A percentile compares a stretch with the other conserved stretches of the same genome.
Conservation (phyloP, 192 early-diverging fungal genomes). For the Ambispora gerdemannii region DNA sequence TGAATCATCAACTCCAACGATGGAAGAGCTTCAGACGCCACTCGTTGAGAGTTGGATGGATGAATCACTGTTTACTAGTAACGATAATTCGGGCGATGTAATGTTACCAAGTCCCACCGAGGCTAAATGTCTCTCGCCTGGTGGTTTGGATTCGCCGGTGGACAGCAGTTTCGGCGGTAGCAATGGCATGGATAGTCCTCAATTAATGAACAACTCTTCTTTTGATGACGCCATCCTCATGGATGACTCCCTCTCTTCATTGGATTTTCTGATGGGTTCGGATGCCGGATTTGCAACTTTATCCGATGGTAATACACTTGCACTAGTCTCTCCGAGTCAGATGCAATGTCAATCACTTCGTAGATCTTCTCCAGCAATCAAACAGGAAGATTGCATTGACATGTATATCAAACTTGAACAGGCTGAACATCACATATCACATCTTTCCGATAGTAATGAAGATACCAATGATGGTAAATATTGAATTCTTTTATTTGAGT, state of each 20-base stretch:
- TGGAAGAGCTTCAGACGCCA: constrained; percentile 3
- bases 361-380: background rate
- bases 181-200: constrained; percentile 13
- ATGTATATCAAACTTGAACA: constrained; percentile 17
- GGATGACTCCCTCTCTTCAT: constrained; percentile 12
- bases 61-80: constrained; percentile 5
- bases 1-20: constrained; percentile 1
- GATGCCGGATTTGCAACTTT: constrained; percentile 5
- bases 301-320: background rate
- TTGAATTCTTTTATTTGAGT: background rate
- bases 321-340: background rate
- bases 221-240: constrained; percentile 12
- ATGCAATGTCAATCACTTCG: constrained; percentile 4
- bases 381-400: constrained; percentile 18
- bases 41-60: constrained; percentile 18
- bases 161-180: constrained; percentile 9
- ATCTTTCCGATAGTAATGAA: background rate
- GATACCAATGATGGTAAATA: background rate
- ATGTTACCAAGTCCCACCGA: constrained; percentile 25
- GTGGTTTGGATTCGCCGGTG: constrained; percentile 24
- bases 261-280: constrained; percentile 20
- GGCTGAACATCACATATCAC: background rate
- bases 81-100: constrained; percentile 4
- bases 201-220: constrained; percentile 3
- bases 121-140: constrained; percentile 2